These are phyloP conservation scores for Emergomyces africanus DNA, from an alignment of 2,329 filamentous ascomycete genomes.

Conservation along the genomic window DNA sequence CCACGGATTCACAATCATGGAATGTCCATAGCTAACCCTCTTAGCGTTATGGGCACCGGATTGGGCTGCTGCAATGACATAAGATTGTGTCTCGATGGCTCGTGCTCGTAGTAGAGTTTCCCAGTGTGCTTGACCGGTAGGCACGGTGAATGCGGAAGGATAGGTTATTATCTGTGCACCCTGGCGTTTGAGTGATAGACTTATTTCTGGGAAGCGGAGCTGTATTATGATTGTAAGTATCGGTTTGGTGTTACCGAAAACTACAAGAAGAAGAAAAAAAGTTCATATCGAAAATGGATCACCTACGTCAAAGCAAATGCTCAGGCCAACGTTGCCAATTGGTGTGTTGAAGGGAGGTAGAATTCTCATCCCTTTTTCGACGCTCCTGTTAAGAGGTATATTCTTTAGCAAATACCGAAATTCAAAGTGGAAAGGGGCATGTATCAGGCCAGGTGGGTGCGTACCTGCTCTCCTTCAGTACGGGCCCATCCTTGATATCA, in stretches of 20 bases:
- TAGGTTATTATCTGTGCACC: constrained; percentile 69
- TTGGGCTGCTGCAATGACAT: constrained; percentile 78
- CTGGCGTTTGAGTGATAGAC: constrained; percentile 51
- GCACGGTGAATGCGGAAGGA: constrained; percentile 80
- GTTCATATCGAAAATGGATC: not conserved
- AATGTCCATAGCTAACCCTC: constrained; percentile 71
- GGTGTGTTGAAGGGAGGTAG: constrained; percentile 58
- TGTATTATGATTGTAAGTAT: constrained; percentile 13
- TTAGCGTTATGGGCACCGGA: constrained; percentile 61
- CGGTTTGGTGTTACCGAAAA: not conserved
- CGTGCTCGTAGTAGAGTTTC: constrained; percentile 62
- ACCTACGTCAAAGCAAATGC: constrained; percentile 74
- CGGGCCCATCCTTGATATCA: constrained; percentile 43
- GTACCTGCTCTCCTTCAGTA: constrained; percentile 48
- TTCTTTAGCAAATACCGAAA: not conserved
- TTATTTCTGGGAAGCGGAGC: constrained; percentile 68
- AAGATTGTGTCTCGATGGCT: constrained; percentile 81
- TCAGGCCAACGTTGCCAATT: constrained; percentile 61
- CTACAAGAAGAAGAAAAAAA: not conserved
- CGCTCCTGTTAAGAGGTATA: constrained; percentile 33
- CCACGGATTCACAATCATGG: constrained; percentile 79
- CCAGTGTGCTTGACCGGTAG: constrained; percentile 81
- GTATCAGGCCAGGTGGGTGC: constrained; percentile 7
- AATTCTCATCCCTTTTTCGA: constrained; percentile 54
- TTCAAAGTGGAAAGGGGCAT: not conserved